Base-by-base conservation (phyloP, 2,329 filamentous ascomycete species). In the Pseudonectria buxi region DNA sequence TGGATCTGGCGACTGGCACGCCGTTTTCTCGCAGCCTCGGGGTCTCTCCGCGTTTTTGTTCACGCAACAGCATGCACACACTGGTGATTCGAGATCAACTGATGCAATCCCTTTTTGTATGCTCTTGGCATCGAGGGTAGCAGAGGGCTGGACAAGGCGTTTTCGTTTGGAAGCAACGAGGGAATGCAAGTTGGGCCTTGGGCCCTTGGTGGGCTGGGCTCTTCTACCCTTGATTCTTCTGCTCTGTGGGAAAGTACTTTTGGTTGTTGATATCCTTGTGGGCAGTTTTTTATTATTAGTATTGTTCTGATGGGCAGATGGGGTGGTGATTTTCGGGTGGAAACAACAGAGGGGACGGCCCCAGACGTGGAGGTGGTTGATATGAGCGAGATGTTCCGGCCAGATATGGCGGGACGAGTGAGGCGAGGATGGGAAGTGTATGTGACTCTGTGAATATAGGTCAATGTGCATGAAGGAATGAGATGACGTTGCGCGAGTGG, bases 381-480 rank as follows among this genome's bases (percentile, higher is more conserved):
- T 27, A 28, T 25, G 26, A 33, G 29, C 32, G 26, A 32, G 30
- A 5, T 22, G 18, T 9, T 22, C 18, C 18, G 18, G 18, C 9
- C 18, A 22, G 9, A 22, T n/a, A n/a, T 6, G 18, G 5, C 18
- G 24, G 30, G 16, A 29, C 15, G 26, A 31, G 16, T 16, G 30
- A 25, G 26, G 28, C 24, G 30, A 32, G 30, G n/a, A 35, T 31
- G 33, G 30, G 18, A 29, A 25, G 31, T 38, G 36, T 35, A 44
- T 44, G 36, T 40, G 35, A 39, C 32, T 41, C 35, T 22, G 18
- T 22, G 18, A 22, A 22, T 22, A 18, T 41, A 30, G 32, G 37
- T 22, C 5, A 9, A 22, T 22, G 46, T 49, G 46, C 46, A 37
- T 46, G 41, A 33, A 53, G 45, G 49, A 51, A 51, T 51, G 39